Base-by-base conservation (phyloP, 169 alveolate species). In the Toxoplasma gondii region DNA sequence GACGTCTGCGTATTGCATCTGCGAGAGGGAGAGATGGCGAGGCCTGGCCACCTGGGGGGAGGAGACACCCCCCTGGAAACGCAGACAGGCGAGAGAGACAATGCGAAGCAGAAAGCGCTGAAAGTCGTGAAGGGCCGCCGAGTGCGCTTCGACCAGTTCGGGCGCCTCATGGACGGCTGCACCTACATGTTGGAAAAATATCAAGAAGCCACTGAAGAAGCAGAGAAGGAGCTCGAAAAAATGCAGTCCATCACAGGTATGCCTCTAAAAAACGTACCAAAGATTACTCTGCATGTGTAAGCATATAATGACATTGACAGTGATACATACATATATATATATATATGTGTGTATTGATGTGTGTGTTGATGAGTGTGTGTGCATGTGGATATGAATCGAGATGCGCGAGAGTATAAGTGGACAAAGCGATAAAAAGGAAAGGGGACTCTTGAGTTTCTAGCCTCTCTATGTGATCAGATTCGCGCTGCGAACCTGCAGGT, bases 151-250 rank as follows among this genome's bases (percentile, higher is more conserved):
- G 94, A 93, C 88, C 92, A 95, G 53, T 95, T 95, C 54, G 93
- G 88, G 44, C 74, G 64, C 74, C 96, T 95, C 36, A 91, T 58
- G 74, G 90, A 93, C 92, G 97, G 96, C 38, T 93, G 90, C 78
- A 82, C 95, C 74, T 95, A 95, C 95, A 39, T 92, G 90, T 84
- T 95, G 81, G 97, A 93, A 94, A 82, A 38, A 67, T 38, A 1
- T 41, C n/a, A 43, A 17, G 90, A 43, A 67, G 41, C 38, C 64
- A 38, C 54, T 16, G 41, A 43, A 67, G 67, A 82, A 22, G 67
- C 90, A 16, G 53, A 22, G 41, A 31, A 41, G 90, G 69, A 29
- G 36, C 54, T 9, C 31, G 12, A 41, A 19, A 82, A 38, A 31
- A 12, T 82, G 38, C 90, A 82, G 67, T 43, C 86, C 39, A n/a